Percentiles rank a stretch among this genome's conserved stretches.
These are phyloP conservation scores for Tuber microsphaerosporum DNA, from an alignment of 495 filamentous ascomycete genomes.

Conservation along the genomic window DNA sequence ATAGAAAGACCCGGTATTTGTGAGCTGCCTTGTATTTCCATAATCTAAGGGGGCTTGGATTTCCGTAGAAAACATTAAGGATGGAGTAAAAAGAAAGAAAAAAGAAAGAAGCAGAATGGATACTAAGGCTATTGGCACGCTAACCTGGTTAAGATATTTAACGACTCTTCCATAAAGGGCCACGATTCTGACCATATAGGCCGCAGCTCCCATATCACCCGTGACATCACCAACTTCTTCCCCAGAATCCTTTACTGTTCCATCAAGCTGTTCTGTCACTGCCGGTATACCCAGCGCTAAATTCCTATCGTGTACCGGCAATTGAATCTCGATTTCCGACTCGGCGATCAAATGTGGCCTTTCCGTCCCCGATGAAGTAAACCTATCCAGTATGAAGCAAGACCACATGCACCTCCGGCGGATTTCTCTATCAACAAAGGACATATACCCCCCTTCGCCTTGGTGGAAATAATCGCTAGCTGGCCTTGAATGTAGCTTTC, in stretches of 20 bases:
- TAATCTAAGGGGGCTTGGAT: background rate
- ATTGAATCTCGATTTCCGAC: slow-evolving; percentile 76
- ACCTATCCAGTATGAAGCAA: slow-evolving; percentile 93
- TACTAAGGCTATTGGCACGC: background rate
- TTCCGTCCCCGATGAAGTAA: slow-evolving; percentile 92
- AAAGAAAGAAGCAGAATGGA: background rate
- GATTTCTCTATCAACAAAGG: slow-evolving; percentile 88
- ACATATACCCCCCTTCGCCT: slow-evolving; percentile 52
- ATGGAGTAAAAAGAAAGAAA: background rate
- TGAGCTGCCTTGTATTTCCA: background rate
- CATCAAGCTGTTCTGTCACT: slow-evolving; percentile 75
- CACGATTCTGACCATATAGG: slow-evolving; percentile 81
- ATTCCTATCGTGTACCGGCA: slow-evolving; percentile 82
- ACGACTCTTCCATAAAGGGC: slow-evolving; percentile 85
- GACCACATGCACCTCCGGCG: slow-evolving; percentile 94
- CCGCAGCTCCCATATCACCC: slow-evolving; percentile 88
- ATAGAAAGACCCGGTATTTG: slow-evolving; percentile 14
- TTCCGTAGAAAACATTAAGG: background rate
- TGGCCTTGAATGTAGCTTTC: slow-evolving; percentile 37
- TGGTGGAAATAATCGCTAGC: slow-evolving; percentile 54
- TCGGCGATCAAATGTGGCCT: slow-evolving; percentile 87
- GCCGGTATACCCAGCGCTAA: slow-evolving; percentile 88
- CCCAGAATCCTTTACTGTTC: slow-evolving; percentile 58
- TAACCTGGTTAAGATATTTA: slow-evolving; percentile 70
- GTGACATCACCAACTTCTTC: slow-evolving; percentile 57